Evolutionary conservation across 495 filamentous ascomycete species (phyloP), one percentile per base, ranked within the genome.

Genomic region (Amniculicola lignicola): DNA sequence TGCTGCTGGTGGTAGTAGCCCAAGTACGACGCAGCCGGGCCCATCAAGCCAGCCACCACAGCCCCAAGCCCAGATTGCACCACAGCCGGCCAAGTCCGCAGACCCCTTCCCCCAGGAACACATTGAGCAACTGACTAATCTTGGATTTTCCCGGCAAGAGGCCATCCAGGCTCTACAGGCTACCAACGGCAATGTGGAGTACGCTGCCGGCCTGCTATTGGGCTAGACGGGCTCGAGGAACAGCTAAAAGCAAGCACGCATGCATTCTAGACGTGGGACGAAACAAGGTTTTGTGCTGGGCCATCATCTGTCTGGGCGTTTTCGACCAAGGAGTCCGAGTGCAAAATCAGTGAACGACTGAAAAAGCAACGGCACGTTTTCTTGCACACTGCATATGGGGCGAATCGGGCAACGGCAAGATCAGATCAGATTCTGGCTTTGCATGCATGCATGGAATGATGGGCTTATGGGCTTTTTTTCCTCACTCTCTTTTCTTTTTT

Each of bases 141-240:
- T 96, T 39, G 91, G 91, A 0, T 89, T 92, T 65, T 79, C 82
- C 2, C 81, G 83, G 42, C 79, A 86, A 35, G 75, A 86, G 48
- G 91, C 89, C 1, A 77, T 90, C 53, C 79, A 80, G 43, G 90
- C 90, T 0, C 72, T 96, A 51, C 79, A 87, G 57, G 84, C 84
- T 16, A 86, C 87, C 5, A 82, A 80, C 15, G 91, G 92, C 10
- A 85, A 96, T 67, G 77, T 96, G 23, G 83, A 95, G 42, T 80
- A 81, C 50, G 91, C 91, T 23, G 88, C 89, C 40, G 82, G 85
- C 40, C 78, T 95, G 41, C 75, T 96, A 54, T 87, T 94, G 21
- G 19, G 19, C 9, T 33, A n/a, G n/a, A 33, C n/a, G n/a, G 9
- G 9, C 9, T 9, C 54, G 16, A 28, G 33, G 6, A 45, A 39